Conservation (phyloP, 306 rosid genomes). For the Fragaria nilgerrensis region DNA sequence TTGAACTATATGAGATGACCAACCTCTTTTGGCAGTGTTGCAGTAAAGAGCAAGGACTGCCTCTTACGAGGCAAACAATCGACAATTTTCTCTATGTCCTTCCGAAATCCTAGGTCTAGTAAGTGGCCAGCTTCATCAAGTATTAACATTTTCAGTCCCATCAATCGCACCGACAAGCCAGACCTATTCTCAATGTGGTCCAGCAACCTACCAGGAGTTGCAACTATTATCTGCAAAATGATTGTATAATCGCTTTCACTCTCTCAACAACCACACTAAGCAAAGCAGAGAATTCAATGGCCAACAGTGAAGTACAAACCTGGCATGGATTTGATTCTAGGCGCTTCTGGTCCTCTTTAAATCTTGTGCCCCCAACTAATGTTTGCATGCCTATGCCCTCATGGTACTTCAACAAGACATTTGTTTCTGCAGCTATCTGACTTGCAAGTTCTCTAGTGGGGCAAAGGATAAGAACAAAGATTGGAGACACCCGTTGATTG, state of each 20-base stretch:
- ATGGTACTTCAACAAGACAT: slow-evolving; percentile 70
- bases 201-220: slow-evolving; percentile 93
- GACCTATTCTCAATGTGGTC: slow-evolving; percentile 88
- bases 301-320: slow-evolving; percentile 40
- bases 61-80: slow-evolving; percentile 92
- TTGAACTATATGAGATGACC: slow-evolving; percentile 16
- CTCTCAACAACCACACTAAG: slow-evolving; percentile 4
- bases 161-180: slow-evolving; percentile 72
- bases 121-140: slow-evolving; percentile 95
- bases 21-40: slow-evolving; percentile 96
- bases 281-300: slow-evolving; percentile 17
- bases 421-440: slow-evolving; percentile 86
- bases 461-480: slow-evolving; percentile 79
- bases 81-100: slow-evolving; percentile 82
- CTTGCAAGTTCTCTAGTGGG: slow-evolving; percentile 96
- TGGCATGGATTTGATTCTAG: slow-evolving; percentile 90
- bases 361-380: slow-evolving; percentile 86
- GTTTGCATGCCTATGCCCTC: slow-evolving; percentile 79
- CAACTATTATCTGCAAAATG: slow-evolving; percentile 75
- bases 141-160: slow-evolving; percentile 85
- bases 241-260: not conserved
- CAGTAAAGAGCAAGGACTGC: slow-evolving; percentile 81
- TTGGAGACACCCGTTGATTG: slow-evolving; percentile 60
- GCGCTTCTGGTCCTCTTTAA: slow-evolving; percentile 80
- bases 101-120: slow-evolving; percentile 88